Conservation (phyloP, 2,329 filamentous ascomycete genomes). For the Pyrenophora tritici-repentis region DNA sequence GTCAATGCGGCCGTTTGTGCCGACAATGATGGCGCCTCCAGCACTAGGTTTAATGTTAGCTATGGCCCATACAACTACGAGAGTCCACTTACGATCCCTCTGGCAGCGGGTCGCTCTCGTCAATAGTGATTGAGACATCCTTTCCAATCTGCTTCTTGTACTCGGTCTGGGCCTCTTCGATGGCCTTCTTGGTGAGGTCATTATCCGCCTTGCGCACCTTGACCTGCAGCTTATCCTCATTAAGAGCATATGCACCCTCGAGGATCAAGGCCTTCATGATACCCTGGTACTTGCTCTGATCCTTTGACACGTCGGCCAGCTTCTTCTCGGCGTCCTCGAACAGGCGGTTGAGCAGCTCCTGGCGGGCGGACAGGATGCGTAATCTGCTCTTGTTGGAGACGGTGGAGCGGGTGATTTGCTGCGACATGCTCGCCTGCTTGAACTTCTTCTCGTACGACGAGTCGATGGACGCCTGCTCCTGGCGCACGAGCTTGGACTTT, state of each 20-base stretch:
- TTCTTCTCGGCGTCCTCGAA: slow-evolving; percentile 80
- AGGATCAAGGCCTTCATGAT: slow-evolving; percentile 81
- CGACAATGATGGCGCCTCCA: slow-evolving; percentile 80
- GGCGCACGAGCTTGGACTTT: slow-evolving; percentile 96
- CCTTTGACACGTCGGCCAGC: slow-evolving; percentile 68
- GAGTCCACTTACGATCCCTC: slow-evolving; percentile 73
- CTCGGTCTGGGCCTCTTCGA: slow-evolving; percentile 75
- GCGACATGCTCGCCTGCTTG: slow-evolving; percentile 97
- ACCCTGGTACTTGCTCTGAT: slow-evolving; percentile 74
- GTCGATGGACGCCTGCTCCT: slow-evolving; percentile 94
- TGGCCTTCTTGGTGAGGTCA: slow-evolving; percentile 75
- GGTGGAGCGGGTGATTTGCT: slow-evolving; percentile 97
- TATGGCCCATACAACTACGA: accelerated
- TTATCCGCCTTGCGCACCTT: slow-evolving; percentile 80
- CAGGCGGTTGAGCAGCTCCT: slow-evolving; percentile 87
- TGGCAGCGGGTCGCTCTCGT: slow-evolving; percentile 78
- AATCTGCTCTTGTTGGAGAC: slow-evolving; percentile 95
- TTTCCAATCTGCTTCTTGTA: slow-evolving; percentile 79
- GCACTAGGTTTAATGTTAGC: slow-evolving; percentile 60
- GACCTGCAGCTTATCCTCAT: slow-evolving; percentile 76
- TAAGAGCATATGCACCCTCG: slow-evolving; percentile 86
- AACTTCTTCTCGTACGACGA: slow-evolving; percentile 96
- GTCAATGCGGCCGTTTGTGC: slow-evolving; percentile 89
- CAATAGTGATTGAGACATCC: slow-evolving; percentile 71
- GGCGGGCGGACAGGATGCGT: slow-evolving; percentile 81